Conservation (phyloP, 2,329 filamentous ascomycete species). For the Claviceps citrina region DNA sequence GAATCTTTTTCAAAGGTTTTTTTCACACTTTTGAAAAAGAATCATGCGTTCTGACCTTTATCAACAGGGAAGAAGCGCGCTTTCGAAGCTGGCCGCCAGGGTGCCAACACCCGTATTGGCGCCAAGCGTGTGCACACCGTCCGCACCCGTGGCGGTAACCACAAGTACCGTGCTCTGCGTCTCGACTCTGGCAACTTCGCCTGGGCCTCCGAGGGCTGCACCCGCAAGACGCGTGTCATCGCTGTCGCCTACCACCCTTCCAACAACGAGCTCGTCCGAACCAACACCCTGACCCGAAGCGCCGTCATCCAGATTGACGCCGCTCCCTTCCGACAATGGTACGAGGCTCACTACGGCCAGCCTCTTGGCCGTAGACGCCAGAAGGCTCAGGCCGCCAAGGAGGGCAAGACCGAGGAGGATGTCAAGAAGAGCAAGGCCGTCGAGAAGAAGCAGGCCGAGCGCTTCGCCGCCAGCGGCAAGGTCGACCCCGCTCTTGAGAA, state of each 20-base stretch:
- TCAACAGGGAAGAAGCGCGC: constrained; percentile 82
- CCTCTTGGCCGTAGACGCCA: constrained; percentile 79
- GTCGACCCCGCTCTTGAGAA: constrained; percentile 84
- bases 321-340: constrained; percentile 98
- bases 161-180: constrained; percentile 98
- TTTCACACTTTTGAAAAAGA: constrained; percentile 9
- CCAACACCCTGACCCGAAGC: constrained; percentile 98
- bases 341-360: constrained; percentile 98
- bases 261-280: constrained; percentile 99
- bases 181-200: constrained; percentile 99
- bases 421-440: constrained; percentile 90
- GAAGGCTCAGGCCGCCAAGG: constrained; percentile 50
- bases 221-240: constrained; percentile 99
- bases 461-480: constrained; percentile 75
- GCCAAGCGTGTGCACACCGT: constrained; percentile 92
- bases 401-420: constrained; percentile 50
- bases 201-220: constrained; percentile 94
- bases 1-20: constrained; percentile 11
- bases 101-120: constrained; percentile 98
- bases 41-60: constrained; percentile 60
- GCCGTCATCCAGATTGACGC: constrained; percentile 98
- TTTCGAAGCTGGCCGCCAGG: constrained; percentile 99
- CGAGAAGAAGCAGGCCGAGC: constrained; percentile 88
- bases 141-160: constrained; percentile 95
- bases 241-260: constrained; percentile 97